Conservation (phyloP, 2,329 filamentous ascomycete genomes). For the Curvularia spicifera region DNA sequence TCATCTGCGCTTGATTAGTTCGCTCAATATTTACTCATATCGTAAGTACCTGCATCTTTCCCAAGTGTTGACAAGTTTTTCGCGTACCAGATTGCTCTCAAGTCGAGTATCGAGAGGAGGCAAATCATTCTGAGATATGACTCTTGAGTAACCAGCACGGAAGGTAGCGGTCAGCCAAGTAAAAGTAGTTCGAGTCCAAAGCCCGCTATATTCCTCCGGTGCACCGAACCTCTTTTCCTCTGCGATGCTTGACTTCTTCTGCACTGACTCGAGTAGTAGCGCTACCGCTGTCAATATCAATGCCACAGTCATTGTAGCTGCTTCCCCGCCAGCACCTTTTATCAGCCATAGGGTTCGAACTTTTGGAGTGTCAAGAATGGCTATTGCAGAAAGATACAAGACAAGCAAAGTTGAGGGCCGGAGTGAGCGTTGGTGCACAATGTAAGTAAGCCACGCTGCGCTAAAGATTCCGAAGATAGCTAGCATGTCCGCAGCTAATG, state of each 20-base stretch:
- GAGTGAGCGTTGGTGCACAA: neutral
- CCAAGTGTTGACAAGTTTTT: slow-evolving; percentile 1
- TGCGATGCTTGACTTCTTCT: slow-evolving; percentile 1
- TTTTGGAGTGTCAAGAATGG: neutral
- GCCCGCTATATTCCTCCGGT: slow-evolving; percentile 3
- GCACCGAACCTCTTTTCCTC: neutral
- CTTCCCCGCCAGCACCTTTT: neutral
- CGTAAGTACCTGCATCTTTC: neutral
- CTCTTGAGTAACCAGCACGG: neutral
- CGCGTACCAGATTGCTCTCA: neutral
- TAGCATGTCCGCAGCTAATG: neutral
- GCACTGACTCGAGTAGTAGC: slow-evolving; percentile 1
- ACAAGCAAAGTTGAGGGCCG: neutral
- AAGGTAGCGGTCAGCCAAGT: slow-evolving; percentile 3
- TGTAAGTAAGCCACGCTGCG: neutral
- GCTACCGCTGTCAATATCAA: slow-evolving; percentile 3
- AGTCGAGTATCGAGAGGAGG: slow-evolving; percentile 6
- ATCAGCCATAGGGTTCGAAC: neutral
- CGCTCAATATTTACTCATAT: no score
- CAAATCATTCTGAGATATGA: neutral
- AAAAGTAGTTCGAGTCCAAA: slow-evolving; percentile 5
- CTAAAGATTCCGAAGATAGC: neutral
- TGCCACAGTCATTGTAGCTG: neutral
- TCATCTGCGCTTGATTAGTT: neutral
- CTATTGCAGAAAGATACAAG: neutral